phyloP scores from a whole-genome alignment of 805 yeast species.

The Ogataea ramenticola region DNA sequence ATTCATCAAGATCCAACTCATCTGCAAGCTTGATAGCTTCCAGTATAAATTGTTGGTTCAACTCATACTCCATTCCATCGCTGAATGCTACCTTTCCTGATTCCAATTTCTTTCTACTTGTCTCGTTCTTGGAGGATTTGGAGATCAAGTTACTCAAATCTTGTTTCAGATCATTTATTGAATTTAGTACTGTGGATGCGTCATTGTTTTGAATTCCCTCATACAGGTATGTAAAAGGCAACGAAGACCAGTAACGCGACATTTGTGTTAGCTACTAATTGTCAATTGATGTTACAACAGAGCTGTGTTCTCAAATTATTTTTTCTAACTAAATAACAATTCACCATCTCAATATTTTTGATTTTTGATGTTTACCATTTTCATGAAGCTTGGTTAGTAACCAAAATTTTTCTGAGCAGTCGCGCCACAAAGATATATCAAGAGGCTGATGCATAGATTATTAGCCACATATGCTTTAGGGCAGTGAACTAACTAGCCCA shows the following conservation, averaged over 20 bases:
- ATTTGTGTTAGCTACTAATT: not conserved
- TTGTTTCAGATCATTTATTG: slow-evolving; percentile 23
- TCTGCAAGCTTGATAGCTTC: slow-evolving; percentile 53
- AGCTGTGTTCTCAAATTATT: too few relatives aligned
- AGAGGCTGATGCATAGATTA: not conserved
- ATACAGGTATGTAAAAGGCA: slow-evolving; percentile 37
- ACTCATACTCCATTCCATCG: slow-evolving; percentile 49
- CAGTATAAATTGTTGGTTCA: slow-evolving; percentile 61
- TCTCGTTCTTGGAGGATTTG: slow-evolving; percentile 36
- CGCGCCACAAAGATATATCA: not conserved
- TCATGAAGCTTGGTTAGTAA: not conserved
- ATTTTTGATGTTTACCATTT: not conserved
- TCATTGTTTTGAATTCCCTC: slow-evolving; percentile 32
- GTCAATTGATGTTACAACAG: too few relatives aligned
- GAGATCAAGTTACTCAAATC: slow-evolving; percentile 40
- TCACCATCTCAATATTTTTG: too few relatives aligned
- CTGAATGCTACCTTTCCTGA: slow-evolving; percentile 39
- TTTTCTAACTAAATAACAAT: too few relatives aligned
- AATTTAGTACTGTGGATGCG: slow-evolving; percentile 8
- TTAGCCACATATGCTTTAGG: too few relatives aligned
- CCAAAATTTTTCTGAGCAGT: not conserved
- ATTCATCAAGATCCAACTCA: slow-evolving; percentile 69
- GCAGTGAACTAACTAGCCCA: too few relatives aligned
- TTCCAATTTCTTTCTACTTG: slow-evolving; percentile 41
- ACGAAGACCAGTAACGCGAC: slow-evolving; percentile 30